These are phyloP conservation scores for Gymnopus androsaceus DNA, from an alignment of 1,284 basidiomycete species.

Conservation along the genomic window DNA sequence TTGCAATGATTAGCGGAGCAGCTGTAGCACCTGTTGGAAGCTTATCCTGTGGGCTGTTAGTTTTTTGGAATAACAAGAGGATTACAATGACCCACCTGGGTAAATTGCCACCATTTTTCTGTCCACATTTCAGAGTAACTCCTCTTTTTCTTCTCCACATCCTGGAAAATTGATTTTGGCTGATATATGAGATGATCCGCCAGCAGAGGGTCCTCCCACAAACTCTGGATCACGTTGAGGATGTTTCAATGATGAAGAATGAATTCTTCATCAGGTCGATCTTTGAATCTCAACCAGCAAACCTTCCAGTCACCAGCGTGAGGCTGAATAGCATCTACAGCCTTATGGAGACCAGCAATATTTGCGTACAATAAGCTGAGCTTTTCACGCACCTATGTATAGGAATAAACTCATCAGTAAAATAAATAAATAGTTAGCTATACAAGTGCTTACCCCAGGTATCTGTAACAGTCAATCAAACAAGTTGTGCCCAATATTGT, in stretches of 20 bases:
- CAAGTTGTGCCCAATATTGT: too few species aligned
- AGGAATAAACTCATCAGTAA: too few species aligned
- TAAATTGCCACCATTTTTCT: slow-evolving; percentile 23
- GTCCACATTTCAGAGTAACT: slow-evolving; percentile 26
- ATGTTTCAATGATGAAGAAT: slow-evolving; percentile 22
- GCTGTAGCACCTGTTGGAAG: slow-evolving; percentile 21
- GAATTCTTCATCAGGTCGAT: slow-evolving; percentile 12
- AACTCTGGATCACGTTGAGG: slow-evolving; percentile 17
- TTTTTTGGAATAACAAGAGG: background rate
- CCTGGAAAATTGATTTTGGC: background rate
- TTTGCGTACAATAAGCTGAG: too few species aligned
- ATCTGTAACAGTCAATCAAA: too few species aligned
- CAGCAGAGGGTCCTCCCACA: slow-evolving; percentile 21
- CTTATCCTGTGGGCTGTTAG: slow-evolving; percentile 7
- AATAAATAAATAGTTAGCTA: too few species aligned
- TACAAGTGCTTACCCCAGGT: too few species aligned
- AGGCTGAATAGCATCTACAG: too few species aligned
- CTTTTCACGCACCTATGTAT: too few species aligned
- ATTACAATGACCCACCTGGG: slow-evolving; percentile 25
- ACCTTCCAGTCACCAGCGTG: too few species aligned
- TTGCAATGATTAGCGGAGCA: too few species aligned
- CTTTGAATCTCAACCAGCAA: slow-evolving; percentile 1
- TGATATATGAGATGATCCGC: slow-evolving; percentile 13
- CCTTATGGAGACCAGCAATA: too few species aligned
- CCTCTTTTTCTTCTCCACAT: slow-evolving; percentile 1